phyloP scores from a whole-genome alignment of 768 basidiomycete genomes.

The Ramaria rubella region DNA sequence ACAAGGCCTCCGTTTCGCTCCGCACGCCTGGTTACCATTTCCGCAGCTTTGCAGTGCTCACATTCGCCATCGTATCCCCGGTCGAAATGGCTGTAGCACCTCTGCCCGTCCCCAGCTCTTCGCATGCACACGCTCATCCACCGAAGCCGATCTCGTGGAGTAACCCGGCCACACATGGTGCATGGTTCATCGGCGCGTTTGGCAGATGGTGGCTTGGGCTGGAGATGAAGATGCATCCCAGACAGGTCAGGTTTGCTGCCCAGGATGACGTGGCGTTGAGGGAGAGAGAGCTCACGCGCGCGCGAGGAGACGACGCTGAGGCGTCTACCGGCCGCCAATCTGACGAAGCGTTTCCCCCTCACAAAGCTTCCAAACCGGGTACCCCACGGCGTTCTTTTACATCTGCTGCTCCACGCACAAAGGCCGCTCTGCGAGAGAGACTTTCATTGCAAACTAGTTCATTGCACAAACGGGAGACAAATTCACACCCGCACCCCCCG shows the following conservation, averaged over 20 bases:
- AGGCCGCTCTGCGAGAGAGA: slow-evolving; percentile 5
- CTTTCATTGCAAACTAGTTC: slow-evolving; percentile 1
- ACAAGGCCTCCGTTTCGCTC: slow-evolving; percentile 86
- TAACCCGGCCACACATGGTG: slow-evolving; percentile 53
- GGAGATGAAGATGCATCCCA: slow-evolving; percentile 8
- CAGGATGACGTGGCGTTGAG: not conserved
- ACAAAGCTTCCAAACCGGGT: slow-evolving; percentile 1
- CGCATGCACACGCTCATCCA: slow-evolving; percentile 12
- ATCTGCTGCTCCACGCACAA: not conserved
- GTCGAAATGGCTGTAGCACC: slow-evolving; percentile 30
- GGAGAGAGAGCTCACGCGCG: not conserved
- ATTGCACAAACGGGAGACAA: not conserved
- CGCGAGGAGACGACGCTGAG: not conserved
- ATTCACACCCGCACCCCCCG: slow-evolving; percentile 4
- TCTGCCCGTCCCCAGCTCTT: slow-evolving; percentile 10
- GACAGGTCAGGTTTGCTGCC: slow-evolving; percentile 4
- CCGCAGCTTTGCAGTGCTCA: slow-evolving; percentile 81
- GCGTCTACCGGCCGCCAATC: not conserved
- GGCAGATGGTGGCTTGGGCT: slow-evolving; percentile 83
- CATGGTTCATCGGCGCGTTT: slow-evolving; percentile 88
- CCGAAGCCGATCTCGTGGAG: slow-evolving; percentile 32
- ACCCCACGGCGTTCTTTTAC: not conserved
- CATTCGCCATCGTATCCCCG: slow-evolving; percentile 72
- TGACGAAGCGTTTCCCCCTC: not conserved
- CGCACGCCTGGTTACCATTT: slow-evolving; percentile 88